Base-by-base conservation (phyloP, 768 basidiomycete genomes). In the Suillus subalutaceus region DNA sequence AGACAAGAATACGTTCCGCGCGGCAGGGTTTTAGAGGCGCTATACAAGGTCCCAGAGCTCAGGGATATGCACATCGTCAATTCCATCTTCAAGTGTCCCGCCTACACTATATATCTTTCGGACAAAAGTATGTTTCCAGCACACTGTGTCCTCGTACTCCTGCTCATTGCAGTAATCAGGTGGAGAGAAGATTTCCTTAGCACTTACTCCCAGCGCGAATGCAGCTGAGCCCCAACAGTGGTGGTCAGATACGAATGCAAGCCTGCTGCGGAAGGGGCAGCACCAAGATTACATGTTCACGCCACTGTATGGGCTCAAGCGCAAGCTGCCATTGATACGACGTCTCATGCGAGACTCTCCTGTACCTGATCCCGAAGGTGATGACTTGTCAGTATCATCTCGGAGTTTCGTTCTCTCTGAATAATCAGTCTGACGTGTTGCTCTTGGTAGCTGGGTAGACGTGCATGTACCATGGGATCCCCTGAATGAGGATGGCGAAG, bases 1-100 rank as follows among this genome's bases (percentile, higher is more conserved):
- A 70, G 72, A n/a, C 72, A 64, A 40, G 65, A 64, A 3, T 69
- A 69, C 30, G 38, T 77, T 46, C 70, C 63, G 20, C 55, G 55
- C 6, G 68, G 67, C 0, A 66, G 60, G 16, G 1, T 66, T 8
- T 64, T 74, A 7, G 67, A 73, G 52, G 61, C 68, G 6, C 64
- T 75, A 52, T 61, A 70, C 6, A 65, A 68, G 16, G 13, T 69
- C n/a, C 67, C 67, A 1, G 30, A 35, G 3, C 55, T 77, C 18
- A 63, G 67, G 20, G 66, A 70, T 66, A 76, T 73, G 50, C 59
- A 53, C 15, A 56, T 78, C 41, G 75, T 78, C 55, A 73, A 69
- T 13, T 67, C 56, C n/a, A 68, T 68, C 15, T 55, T 77, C 15
- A 64, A 69, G 16, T 76, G 77, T 59, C 75, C 73, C 15, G 76